Percentiles rank a stretch among this genome's conserved stretches.
Evolutionary conservation across 306 rosid species (phyloP).

Genomic region (Lotus japonicus): DNA sequence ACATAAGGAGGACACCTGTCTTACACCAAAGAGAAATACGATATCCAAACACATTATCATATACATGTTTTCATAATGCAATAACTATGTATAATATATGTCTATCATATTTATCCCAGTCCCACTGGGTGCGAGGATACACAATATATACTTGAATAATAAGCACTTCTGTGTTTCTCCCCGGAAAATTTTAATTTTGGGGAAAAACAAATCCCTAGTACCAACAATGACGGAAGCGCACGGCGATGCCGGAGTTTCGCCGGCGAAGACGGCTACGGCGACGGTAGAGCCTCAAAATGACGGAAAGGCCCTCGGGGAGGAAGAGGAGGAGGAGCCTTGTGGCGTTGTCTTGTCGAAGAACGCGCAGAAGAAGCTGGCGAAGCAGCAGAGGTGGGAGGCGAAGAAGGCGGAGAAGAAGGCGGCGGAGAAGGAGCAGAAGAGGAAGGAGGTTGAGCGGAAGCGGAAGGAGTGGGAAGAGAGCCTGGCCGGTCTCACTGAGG

Average conservation of each 20-base stretch:
- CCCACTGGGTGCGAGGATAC: too few species aligned
- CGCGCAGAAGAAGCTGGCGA: constrained; percentile 68
- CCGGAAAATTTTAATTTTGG: too few species aligned
- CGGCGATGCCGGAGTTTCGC: neutral
- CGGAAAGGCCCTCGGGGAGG: neutral
- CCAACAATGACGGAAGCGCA: neutral
- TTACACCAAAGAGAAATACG: too few species aligned
- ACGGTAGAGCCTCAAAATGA: constrained; percentile 9
- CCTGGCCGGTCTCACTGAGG: constrained; percentile 44
- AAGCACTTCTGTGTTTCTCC: too few species aligned
- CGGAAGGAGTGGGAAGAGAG: constrained; percentile 82
- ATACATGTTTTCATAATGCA: too few species aligned
- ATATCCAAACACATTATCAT: too few species aligned
- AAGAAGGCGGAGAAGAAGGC: constrained; percentile 86
- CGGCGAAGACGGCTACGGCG: neutral
- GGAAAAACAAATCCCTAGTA: neutral
- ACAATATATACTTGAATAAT: too few species aligned
- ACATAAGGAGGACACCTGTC: too few species aligned
- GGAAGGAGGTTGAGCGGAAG: constrained; percentile 51
- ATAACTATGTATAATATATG: too few species aligned
- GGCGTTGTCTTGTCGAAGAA: constrained; percentile 38
- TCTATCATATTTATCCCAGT: too few species aligned
- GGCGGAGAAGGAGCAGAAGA: constrained; percentile 55
- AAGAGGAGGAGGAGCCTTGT: neutral
- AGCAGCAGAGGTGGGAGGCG: constrained; percentile 65